phyloP scores from a whole-genome alignment of 129 eudicot species.

The Erigeron canadensis region DNA sequence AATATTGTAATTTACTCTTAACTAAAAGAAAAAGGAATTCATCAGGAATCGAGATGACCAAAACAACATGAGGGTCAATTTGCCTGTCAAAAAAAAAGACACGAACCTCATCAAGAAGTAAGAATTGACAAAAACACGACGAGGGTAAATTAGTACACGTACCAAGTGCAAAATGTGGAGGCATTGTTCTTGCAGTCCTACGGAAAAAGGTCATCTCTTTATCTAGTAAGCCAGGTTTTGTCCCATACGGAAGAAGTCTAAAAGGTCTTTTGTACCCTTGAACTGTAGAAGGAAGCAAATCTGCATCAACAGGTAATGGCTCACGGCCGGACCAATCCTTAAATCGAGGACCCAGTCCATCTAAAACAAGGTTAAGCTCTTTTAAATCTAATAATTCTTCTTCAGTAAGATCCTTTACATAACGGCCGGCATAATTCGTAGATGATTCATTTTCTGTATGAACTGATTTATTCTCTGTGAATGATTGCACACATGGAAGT shows the following conservation, averaged over 20 bases:
- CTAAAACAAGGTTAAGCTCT: conserved; percentile 60
- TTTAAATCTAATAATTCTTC: conserved; percentile 59
- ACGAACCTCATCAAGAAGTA: too few species aligned
- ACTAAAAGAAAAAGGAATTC: not conserved
- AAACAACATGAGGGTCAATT: conserved; percentile 11
- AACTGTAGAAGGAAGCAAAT: conserved; percentile 71
- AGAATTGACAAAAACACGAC: not conserved
- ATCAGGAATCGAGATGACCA: not conserved
- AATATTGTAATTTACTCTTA: conserved; percentile 19
- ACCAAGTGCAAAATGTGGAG: conserved; percentile 98
- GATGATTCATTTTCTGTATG: conserved; percentile 33
- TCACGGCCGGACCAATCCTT: conserved; percentile 87
- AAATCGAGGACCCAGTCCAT: conserved; percentile 81
- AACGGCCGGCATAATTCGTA: conserved; percentile 24
- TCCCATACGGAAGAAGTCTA: conserved; percentile 80
- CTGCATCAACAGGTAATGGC: conserved; percentile 94
- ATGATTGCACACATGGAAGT: conserved; percentile 74
- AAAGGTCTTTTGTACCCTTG: conserved; percentile 77
- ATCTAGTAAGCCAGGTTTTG: conserved; percentile 50
- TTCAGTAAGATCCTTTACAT: conserved; percentile 47
- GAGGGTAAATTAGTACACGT: conserved; percentile 19
- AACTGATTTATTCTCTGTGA: conserved; percentile 31
- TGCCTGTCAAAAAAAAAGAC: not conserved
- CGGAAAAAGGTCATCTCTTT: conserved; percentile 71
- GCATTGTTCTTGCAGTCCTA: conserved; percentile 73